Conservation (phyloP, 176 grass and related monocot genomes). For the Oryza rufipogon region DNA sequence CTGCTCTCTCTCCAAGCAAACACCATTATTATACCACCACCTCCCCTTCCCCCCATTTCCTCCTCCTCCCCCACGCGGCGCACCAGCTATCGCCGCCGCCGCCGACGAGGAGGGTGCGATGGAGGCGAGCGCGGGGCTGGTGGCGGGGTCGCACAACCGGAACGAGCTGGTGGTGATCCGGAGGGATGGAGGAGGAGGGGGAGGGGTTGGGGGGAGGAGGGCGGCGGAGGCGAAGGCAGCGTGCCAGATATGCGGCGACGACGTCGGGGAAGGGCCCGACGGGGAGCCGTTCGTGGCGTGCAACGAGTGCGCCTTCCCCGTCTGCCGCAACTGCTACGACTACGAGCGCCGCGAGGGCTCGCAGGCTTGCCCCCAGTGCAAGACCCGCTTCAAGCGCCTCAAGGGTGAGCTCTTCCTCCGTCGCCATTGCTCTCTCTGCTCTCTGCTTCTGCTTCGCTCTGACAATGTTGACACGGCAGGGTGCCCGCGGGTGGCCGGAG, state of each 20-base stretch:
- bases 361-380: constrained; percentile 72
- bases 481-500: constrained; percentile 71
- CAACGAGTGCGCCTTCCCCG: constrained; percentile 78
- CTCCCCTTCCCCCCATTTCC: not conserved
- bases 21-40: not conserved
- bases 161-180: constrained; percentile 82
- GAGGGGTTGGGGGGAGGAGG: not conserved
- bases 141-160: constrained; percentile 74
- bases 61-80: not conserved
- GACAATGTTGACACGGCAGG: constrained; percentile 14
- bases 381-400: constrained; percentile 62
- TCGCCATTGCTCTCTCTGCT: not conserved
- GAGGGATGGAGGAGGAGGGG: constrained; percentile 44
- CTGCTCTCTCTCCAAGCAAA: not conserved
- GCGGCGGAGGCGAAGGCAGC: constrained; percentile 36
- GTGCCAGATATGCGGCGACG: constrained; percentile 73
- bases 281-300: constrained; percentile 71
- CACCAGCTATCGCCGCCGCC: not conserved
- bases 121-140: constrained; percentile 73
- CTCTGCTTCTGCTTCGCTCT: not conserved
- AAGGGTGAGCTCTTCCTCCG: constrained; percentile 28
- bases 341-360: constrained; percentile 67
- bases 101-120: constrained; percentile 1
- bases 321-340: constrained; percentile 71
- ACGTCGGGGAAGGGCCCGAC: constrained; percentile 52